phyloP scores from a whole-genome alignment of 129 eudicot genomes.

The Flaveria linearis region DNA sequence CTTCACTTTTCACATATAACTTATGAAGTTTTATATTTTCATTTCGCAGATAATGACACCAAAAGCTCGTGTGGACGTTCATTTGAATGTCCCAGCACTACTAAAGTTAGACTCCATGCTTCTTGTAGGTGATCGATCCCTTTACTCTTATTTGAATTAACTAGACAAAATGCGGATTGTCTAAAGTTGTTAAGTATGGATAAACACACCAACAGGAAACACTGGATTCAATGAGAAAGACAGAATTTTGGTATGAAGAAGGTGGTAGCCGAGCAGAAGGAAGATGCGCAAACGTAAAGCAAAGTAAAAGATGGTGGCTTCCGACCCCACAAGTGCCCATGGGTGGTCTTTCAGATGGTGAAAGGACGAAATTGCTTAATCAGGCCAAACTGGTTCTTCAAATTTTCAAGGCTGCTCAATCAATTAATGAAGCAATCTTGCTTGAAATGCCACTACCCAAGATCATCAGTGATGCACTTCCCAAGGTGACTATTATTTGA shows the following conservation, averaged over 20 bases:
- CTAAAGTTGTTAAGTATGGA: conserved; percentile 18
- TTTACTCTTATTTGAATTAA: conserved; percentile 4
- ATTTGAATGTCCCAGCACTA: conserved; percentile 86
- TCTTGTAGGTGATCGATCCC: conserved; percentile 64
- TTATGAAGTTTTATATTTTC: background rate
- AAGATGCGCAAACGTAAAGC: conserved; percentile 45
- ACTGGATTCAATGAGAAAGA: conserved; percentile 68
- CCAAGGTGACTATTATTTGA: conserved; percentile 50
- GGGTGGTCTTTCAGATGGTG: conserved; percentile 71
- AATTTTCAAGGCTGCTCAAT: conserved; percentile 88
- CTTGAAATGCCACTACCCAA: conserved; percentile 74
- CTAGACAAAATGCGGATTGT: background rate
- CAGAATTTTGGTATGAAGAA: conserved; percentile 94
- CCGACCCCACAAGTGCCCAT: conserved; percentile 83
- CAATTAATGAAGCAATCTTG: conserved; percentile 73
- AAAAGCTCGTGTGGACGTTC: conserved; percentile 86
- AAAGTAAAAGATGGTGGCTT: conserved; percentile 97
- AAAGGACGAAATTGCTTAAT: conserved; percentile 61
- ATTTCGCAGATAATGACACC: conserved; percentile 86
- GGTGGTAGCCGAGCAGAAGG: conserved; percentile 89
- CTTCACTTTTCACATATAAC: background rate
- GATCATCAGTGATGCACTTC: conserved; percentile 63
- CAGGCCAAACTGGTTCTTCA: conserved; percentile 72
- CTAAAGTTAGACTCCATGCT: conserved; percentile 91
- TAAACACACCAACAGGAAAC: conserved; percentile 50